A percentile compares a stretch with the other conserved stretches of the same genome.
Evolutionary conservation across 2,329 filamentous ascomycete species (phyloP).

Genomic region (Chaetomiaceae sp.): DNA sequence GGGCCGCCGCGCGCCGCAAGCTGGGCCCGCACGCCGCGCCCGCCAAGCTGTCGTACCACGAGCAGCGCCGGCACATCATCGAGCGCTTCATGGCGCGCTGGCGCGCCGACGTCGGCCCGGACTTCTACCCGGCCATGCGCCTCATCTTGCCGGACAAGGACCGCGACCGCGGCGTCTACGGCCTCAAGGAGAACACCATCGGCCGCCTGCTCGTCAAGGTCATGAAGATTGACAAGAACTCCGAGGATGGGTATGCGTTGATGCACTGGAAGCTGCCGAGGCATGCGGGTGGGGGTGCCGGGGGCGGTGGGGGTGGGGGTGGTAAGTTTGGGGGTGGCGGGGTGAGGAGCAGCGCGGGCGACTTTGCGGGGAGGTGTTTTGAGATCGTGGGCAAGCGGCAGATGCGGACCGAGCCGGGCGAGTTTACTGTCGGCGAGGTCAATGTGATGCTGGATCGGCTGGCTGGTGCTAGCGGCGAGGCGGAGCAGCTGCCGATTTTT

Average conservation of each 20-base stretch:
- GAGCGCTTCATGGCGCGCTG: constrained; percentile 80
- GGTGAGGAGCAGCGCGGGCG: constrained; percentile 66
- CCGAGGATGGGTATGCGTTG: constrained; percentile 78
- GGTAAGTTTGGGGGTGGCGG: constrained; percentile 2
- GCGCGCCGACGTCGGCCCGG: constrained; percentile 80
- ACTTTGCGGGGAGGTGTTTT: constrained; percentile 85
- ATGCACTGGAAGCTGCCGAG: constrained; percentile 90
- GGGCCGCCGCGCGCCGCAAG: not conserved
- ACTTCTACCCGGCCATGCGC: constrained; percentile 88
- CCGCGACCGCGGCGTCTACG: constrained; percentile 85
- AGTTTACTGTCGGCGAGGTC: constrained; percentile 83
- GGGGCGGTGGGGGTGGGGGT: not conserved
- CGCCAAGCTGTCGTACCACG: constrained; percentile 47
- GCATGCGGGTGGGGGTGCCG: constrained; percentile 36
- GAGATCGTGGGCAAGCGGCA: constrained; percentile 81
- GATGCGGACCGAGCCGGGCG: constrained; percentile 64
- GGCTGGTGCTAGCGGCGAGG: constrained; percentile 68
- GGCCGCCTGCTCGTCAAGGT: constrained; percentile 87
- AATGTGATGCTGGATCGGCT: constrained; percentile 79
- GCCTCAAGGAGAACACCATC: constrained; percentile 86
- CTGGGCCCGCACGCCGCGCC: constrained; percentile 52
- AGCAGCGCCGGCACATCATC: constrained; percentile 74
- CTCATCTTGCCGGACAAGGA: constrained; percentile 92
- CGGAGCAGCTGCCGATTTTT: constrained; percentile 77
- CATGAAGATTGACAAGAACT: constrained; percentile 85